A percentile compares a stretch with the other conserved stretches of the same genome.
These are phyloP conservation scores for Candida glucosophila DNA, from an alignment of 1,139 yeast species.

Conservation along the genomic window DNA sequence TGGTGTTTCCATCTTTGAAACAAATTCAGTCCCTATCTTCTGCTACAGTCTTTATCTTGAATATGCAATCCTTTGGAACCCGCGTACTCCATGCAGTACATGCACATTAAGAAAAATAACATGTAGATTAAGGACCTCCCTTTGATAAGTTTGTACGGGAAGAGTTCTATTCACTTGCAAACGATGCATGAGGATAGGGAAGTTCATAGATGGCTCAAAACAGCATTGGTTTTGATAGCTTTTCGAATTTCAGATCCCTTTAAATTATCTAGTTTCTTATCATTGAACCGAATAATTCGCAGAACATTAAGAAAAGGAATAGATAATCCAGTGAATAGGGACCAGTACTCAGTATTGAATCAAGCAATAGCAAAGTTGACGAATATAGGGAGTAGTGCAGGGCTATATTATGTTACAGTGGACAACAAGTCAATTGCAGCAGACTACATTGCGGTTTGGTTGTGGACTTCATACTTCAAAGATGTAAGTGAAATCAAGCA, in stretches of 20 bases:
- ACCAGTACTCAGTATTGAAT: neutral
- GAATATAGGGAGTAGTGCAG: conserved; percentile 19
- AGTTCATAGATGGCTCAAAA: conserved; percentile 27
- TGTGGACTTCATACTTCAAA: conserved; percentile 28
- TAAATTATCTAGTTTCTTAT: conserved; percentile 24
- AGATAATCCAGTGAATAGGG: neutral
- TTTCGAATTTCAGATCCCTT: conserved; percentile 19
- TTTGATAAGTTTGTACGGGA: too few relatives aligned
- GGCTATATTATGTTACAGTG: conserved; percentile 25
- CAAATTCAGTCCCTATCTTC: too few relatives aligned
- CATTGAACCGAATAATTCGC: conserved; percentile 26
- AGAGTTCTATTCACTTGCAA: too few relatives aligned
- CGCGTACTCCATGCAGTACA: too few relatives aligned
- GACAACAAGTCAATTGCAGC: conserved; percentile 23
- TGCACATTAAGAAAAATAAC: too few relatives aligned
- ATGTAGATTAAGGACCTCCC: too few relatives aligned
- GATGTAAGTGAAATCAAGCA: too few relatives aligned
- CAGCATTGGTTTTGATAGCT: conserved; percentile 18
- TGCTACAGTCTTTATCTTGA: too few relatives aligned
- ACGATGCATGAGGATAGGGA: too few relatives aligned
- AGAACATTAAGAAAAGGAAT: neutral
- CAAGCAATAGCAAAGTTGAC: conserved; percentile 2
- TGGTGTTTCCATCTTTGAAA: too few relatives aligned
- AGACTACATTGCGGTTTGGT: conserved; percentile 30
- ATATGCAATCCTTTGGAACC: too few relatives aligned